A percentile compares a stretch with the other conserved stretches of the same genome.
phyloP scores from a whole-genome alignment of 2,329 filamentous ascomycete species.

The Zymoseptoria pseudotritici region DNA sequence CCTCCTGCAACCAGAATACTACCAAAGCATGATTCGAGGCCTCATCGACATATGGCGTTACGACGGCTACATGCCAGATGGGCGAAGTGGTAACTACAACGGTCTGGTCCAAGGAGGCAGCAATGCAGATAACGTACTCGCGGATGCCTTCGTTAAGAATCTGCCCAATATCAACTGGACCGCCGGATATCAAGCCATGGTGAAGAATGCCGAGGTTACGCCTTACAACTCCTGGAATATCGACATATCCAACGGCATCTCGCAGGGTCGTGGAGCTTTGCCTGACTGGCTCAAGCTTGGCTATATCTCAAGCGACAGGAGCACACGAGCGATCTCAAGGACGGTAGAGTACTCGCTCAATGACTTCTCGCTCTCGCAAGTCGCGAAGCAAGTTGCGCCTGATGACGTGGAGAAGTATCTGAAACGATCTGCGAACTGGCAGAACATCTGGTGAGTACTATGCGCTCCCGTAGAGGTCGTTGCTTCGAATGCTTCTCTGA shows the following conservation, averaged over 20 bases:
- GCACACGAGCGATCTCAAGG: conserved; percentile 33
- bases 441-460: conserved; percentile 31
- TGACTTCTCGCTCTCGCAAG: conserved; percentile 37
- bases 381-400: conserved; percentile 35
- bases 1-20: conserved; percentile 54
- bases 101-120: conserved; percentile 30
- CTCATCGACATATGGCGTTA: conserved; percentile 57
- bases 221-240: conserved; percentile 27
- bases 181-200: conserved; percentile 28
- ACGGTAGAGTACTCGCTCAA: conserved; percentile 39
- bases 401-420: conserved; percentile 34
- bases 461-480: background rate
- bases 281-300: conserved; percentile 39
- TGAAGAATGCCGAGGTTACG: conserved; percentile 29
- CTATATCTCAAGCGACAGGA: conserved; percentile 32
- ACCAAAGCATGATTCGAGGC: conserved; percentile 60
- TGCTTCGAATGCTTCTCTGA: background rate
- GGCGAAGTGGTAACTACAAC: conserved; percentile 29
- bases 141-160: conserved; percentile 30
- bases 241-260: conserved; percentile 30
- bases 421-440: conserved; percentile 35
- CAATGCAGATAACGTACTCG: conserved; percentile 31
- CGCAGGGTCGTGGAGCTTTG: conserved; percentile 37
- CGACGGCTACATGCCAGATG: conserved; percentile 32
- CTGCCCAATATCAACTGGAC: conserved; percentile 29